Conservation (phyloP, 2,329 filamentous ascomycete species). For the Neobulgaria alba region DNA sequence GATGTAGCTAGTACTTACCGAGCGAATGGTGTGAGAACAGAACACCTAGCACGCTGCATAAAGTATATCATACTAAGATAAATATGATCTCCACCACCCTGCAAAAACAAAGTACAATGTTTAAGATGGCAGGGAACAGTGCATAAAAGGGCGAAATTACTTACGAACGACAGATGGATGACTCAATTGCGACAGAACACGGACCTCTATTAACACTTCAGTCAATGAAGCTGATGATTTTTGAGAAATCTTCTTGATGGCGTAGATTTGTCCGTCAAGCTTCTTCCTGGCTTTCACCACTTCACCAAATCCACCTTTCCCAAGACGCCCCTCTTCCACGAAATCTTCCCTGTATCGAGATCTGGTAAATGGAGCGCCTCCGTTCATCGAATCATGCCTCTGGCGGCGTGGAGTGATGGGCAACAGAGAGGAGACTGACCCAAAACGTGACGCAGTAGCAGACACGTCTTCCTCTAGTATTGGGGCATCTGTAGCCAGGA, state of each 20-base stretch:
- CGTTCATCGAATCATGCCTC: conserved; percentile 54
- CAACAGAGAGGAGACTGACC: conserved; percentile 35
- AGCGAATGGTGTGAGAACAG: no score
- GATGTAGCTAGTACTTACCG: no score
- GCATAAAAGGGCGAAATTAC: conserved; percentile 9
- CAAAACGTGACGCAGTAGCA: conserved; percentile 32
- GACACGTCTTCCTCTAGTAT: conserved; percentile 36
- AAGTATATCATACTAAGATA: no score
- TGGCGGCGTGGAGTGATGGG: conserved; percentile 38
- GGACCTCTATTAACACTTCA: conserved; percentile 76
- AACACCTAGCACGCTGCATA: no score
- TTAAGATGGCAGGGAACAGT: neutral
- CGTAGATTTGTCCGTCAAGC: conserved; percentile 86
- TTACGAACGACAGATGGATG: conserved; percentile 57
- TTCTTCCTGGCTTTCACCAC: conserved; percentile 94
- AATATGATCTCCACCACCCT: no score
- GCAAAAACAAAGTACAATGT: no score
- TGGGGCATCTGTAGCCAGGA: conserved; percentile 56
- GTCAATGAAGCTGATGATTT: conserved; percentile 70
- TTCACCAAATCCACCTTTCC: conserved; percentile 91
- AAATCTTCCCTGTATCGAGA: conserved; percentile 84
- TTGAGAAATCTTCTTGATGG: conserved; percentile 92
- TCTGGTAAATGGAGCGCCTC: conserved; percentile 43
- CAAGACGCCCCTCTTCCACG: conserved; percentile 78
- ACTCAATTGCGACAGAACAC: conserved; percentile 83